phyloP scores from a whole-genome alignment of 306 rosid species.

The Rosa chinensis region DNA sequence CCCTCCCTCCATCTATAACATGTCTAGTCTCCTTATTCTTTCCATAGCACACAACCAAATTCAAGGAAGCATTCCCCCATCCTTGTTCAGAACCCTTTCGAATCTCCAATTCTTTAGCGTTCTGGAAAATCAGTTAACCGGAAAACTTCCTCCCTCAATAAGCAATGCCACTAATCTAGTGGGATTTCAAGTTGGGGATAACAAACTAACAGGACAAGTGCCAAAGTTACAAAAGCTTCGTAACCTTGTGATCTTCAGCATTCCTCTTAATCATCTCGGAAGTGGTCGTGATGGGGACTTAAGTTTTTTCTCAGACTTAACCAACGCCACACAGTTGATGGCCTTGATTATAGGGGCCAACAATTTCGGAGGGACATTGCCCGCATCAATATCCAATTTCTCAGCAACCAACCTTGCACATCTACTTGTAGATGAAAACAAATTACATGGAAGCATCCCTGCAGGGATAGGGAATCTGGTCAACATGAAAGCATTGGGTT shows the following conservation, averaged over 20 bases:
- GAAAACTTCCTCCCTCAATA: background rate
- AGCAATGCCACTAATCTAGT: background rate
- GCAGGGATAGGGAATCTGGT: background rate
- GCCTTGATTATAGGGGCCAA: background rate
- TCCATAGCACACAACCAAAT: background rate
- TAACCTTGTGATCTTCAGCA: background rate
- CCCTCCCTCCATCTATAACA: too few species aligned
- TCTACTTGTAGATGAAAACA: background rate
- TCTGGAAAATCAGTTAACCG: background rate
- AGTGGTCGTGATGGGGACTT: background rate
- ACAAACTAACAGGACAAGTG: background rate
- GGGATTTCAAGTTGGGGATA: rapidly evolving
- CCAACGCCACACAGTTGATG: background rate
- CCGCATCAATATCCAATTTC: conserved; percentile 6
- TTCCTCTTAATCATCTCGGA: background rate
- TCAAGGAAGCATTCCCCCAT: background rate
- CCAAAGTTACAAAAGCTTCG: conserved; percentile 2
- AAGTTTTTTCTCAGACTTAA: background rate
- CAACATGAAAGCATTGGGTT: background rate
- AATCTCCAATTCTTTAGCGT: background rate
- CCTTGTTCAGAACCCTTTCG: background rate
- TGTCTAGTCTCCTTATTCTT: conserved; percentile 24
- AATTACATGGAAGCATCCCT: background rate
- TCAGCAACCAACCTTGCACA: background rate
- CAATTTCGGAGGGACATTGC: conserved; percentile 14